Percentiles rank a stretch among this genome's conserved stretches.
Conservation (phyloP, 1,139 yeast genomes). For the Candida freyschussii region DNA sequence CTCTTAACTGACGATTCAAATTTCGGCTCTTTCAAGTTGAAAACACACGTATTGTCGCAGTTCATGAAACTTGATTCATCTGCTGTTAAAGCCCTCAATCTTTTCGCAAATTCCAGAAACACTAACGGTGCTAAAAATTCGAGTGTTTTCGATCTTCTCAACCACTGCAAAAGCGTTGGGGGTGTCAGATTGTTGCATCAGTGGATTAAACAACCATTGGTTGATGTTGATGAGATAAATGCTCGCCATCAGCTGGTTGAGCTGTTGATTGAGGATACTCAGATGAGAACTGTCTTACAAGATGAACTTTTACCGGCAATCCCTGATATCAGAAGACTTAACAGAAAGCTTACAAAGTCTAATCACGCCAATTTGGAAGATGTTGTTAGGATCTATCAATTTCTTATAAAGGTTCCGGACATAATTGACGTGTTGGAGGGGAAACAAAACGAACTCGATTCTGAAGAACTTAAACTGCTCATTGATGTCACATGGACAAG, state of each 20-base stretch:
- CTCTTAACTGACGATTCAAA: slow-evolving; percentile 51
- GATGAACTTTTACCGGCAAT: slow-evolving; percentile 65
- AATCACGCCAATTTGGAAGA: slow-evolving; percentile 62
- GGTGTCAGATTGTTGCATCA: slow-evolving; percentile 84
- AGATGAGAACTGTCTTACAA: slow-evolving; percentile 59
- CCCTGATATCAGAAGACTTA: slow-evolving; percentile 76
- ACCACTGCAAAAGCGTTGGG: slow-evolving; percentile 80
- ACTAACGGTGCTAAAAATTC: slow-evolving; percentile 43
- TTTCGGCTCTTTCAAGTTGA: slow-evolving; percentile 50
- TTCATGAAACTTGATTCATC: slow-evolving; percentile 89
- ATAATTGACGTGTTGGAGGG: slow-evolving; percentile 47
- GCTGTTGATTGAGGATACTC: slow-evolving; percentile 63
- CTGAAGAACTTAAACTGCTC: slow-evolving; percentile 30
- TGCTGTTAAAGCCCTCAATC: slow-evolving; percentile 80
- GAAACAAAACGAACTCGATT: slow-evolving; percentile 29
- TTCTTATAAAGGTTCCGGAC: slow-evolving; percentile 66
- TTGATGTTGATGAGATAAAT: slow-evolving; percentile 52
- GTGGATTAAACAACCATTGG: slow-evolving; percentile 94
- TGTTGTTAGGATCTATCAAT: slow-evolving; percentile 84
- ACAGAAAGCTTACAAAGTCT: slow-evolving; percentile 56
- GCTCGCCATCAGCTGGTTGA: slow-evolving; percentile 73
- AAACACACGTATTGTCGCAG: slow-evolving; percentile 63
- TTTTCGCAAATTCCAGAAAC: slow-evolving; percentile 56
- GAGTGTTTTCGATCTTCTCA: slow-evolving; percentile 76
- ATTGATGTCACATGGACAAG: slow-evolving; percentile 50